Evolutionary conservation across 2,329 filamentous ascomycete species (phyloP), one percentile per base, ranked within the genome.

Genomic region (Fusarium compactum): DNA sequence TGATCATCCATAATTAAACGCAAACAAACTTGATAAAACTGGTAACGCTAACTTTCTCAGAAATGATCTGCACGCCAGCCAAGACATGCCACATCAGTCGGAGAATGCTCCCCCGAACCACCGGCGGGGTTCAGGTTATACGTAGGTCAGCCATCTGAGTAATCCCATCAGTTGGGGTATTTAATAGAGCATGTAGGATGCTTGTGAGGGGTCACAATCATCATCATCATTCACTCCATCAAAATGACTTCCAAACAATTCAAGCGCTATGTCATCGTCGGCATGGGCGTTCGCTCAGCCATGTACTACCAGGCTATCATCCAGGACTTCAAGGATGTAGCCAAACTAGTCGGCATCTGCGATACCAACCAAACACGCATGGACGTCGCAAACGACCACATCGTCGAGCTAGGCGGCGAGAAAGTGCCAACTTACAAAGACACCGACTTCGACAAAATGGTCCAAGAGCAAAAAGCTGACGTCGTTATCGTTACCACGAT

Each of bases 401-500:
- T 89, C 16, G 74, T 79, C 10, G 68, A 78, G 1, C 76, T 89
- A 0, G 84, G 85, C n/a, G 82, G 86, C 69, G 74, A 72, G 11
- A 71, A 78, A 1, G 81, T 90, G 0, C 86, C 86, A 5, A 88
- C 86, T 0, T 90, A 85, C 77, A 80, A 82, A 44, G 86, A 87
- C 4, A 62, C 76, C 4, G 82, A 87, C 69, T 90, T 90, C 69
- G 87, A 89, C 71, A 78, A 78, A 44, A 90, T 90, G 88, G 82
- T 89, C 44, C 54, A 78, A 41, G 85, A 88, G 40, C 86, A 86
- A 3, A 82, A 82, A 60, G 87, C 88, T 0, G 86, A 90, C 73
- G 86, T 88, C 72, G 82, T 90, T 20, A 89, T 90, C 65, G 83
- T 90, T 16, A 89, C 87, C 1, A 90, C 88, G 0, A 88, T 90